These are phyloP conservation scores for Diplodia seriata DNA, from an alignment of 2,329 filamentous ascomycete genomes.

Conservation along the genomic window DNA sequence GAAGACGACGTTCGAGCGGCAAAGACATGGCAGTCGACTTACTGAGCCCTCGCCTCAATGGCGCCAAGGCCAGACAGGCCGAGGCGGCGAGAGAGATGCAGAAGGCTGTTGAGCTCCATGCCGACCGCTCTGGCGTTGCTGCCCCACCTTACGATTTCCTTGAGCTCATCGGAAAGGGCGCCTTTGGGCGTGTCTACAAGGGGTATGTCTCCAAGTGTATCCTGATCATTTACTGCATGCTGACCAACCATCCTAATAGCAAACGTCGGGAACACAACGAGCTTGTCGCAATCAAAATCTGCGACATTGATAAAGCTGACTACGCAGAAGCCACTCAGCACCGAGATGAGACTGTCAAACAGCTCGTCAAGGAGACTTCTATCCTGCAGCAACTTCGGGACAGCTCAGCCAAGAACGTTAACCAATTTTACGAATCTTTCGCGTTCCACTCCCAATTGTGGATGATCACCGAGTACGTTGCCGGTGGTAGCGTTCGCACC, in stretches of 20 bases:
- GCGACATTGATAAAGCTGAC: slow-evolving; percentile 81
- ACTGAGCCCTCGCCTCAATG: slow-evolving; percentile 25
- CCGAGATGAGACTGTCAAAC: slow-evolving; percentile 44
- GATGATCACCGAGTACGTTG: slow-evolving; percentile 88
- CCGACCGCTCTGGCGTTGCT: slow-evolving; percentile 64
- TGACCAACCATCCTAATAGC: slow-evolving; percentile 39
- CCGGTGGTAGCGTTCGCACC: slow-evolving; percentile 78
- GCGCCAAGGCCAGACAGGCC: slow-evolving; percentile 65
- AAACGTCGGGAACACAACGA: slow-evolving; percentile 51
- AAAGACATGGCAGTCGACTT: slow-evolving; percentile 20
- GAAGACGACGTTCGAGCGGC: slow-evolving; percentile 22
- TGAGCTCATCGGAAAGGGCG: slow-evolving; percentile 77
- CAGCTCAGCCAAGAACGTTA: slow-evolving; percentile 82
- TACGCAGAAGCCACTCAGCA: slow-evolving; percentile 43
- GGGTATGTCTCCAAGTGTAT: slow-evolving; percentile 49
- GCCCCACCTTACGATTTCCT: slow-evolving; percentile 71
- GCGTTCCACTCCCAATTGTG: slow-evolving; percentile 81
- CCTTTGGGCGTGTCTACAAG: slow-evolving; percentile 77
- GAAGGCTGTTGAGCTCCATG: slow-evolving; percentile 66
- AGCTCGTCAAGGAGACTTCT: slow-evolving; percentile 62
- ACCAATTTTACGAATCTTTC: slow-evolving; percentile 79
- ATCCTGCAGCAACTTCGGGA: slow-evolving; percentile 76
- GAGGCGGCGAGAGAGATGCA: slow-evolving; percentile 77
- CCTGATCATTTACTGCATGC: slow-evolving; percentile 4
- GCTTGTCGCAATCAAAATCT: slow-evolving; percentile 80